Evolutionary conservation across 1,284 basidiomycete species (phyloP), one percentile per base, ranked within the genome.

Genomic region (Tetrapyrgos nigripes): DNA sequence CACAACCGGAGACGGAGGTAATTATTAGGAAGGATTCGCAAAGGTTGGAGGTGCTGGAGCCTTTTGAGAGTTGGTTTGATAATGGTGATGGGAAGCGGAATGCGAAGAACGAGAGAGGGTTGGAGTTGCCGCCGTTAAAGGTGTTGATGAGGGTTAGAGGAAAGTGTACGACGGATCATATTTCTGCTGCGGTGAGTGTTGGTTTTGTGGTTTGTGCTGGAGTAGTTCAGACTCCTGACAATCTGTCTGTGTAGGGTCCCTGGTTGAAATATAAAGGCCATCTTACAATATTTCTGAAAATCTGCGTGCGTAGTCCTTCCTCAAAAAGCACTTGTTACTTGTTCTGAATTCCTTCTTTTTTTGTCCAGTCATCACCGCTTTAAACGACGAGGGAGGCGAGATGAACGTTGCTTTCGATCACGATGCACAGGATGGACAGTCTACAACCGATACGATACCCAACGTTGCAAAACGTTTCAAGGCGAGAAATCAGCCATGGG

Each of bases 201-300:
- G n/a, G n/a, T n/a, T 53, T 48, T 4, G 26, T 29, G 17, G 4
- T 43, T 29, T 56, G 19, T 27, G 43, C 29, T 24, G n/a, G n/a
- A 26, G 53, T 27, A 33, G 50, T 33, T 53, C 55, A 52, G 19
- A 31, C 26, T 33, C 50, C 35, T 47, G 50, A 58, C 58, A 46
- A 55, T 57, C 21, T 17, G 13, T 14, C 57, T 37, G 26, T 50
- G 33, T 66, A 92, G 91, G 96, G 96, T 1, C 92, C 94, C 40
- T 99, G 97, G 97, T 79, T 99, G 64, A 98, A 98, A 81, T 99
- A 97, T 82, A 99, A 95, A 73, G 93, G 96, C 0, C 96, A 99
- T 76, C 80, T 99, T 44, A 92, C 90, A 98, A 98, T 75, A 96
- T 98, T 61, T 96, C 96, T 1, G 95, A 98, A 75, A 99, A 99